These are phyloP conservation scores for Saccharomycopsis fibuligera DNA, from an alignment of 805 yeast species.

Conservation along the genomic window DNA sequence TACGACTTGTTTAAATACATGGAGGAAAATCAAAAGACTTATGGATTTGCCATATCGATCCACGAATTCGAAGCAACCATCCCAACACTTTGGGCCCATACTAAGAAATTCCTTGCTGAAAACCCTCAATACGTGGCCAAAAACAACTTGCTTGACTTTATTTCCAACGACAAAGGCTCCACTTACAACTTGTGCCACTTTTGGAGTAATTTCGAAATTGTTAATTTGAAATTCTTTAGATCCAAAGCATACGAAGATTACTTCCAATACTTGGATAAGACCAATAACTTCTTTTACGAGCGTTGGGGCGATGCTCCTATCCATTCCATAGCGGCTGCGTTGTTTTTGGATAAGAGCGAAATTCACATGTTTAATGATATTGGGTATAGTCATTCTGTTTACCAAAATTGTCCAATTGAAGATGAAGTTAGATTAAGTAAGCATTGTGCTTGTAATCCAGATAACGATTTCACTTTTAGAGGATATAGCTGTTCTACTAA, in stretches of 20 bases:
- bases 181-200: conserved; percentile 81
- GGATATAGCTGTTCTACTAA: conserved; percentile 63
- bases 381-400: conserved; percentile 75
- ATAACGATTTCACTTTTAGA: conserved; percentile 66
- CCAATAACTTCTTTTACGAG: conserved; percentile 83
- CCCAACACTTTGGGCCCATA: conserved; percentile 69
- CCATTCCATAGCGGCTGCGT: conserved; percentile 72
- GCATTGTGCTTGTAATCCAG: conserved; percentile 69
- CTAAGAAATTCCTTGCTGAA: conserved; percentile 53
- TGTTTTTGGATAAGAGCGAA: conserved; percentile 57
- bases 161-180: conserved; percentile 64
- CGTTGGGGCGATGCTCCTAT: conserved; percentile 94
- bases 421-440: conserved; percentile 46
- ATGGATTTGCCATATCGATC: conserved; percentile 71
- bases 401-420: conserved; percentile 71
- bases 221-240: conserved; percentile 66
- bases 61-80: conserved; percentile 68
- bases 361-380: conserved; percentile 73
- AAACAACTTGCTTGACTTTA: conserved; percentile 61
- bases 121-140: conserved; percentile 54
- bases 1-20: conserved; percentile 77
- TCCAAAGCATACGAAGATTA: conserved; percentile 59
- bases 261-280: conserved; percentile 58
- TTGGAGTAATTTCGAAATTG: conserved; percentile 86
- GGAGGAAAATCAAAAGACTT: conserved; percentile 66